Base-by-base conservation (phyloP, 495 filamentous ascomycete species). In the Cercophora samala region DNA sequence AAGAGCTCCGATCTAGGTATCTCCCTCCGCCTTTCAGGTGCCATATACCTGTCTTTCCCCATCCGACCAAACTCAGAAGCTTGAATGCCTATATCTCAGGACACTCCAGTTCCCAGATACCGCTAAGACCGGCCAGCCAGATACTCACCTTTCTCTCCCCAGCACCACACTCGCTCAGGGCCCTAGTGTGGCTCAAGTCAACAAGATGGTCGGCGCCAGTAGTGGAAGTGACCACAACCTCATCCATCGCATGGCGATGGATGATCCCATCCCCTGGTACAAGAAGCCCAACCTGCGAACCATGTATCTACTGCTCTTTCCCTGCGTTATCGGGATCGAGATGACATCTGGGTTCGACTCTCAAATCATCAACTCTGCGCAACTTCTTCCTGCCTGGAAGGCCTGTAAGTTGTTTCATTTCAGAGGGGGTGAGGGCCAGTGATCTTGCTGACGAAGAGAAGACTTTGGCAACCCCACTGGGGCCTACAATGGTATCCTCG, bases 281-380 rank as follows among this genome's bases (percentile, higher is more conserved):
- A 83, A 84, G 73, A 90, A 90, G 71, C 80, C 69, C 2, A 88
- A 90, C 68, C 80, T 91, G 42, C 80, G 88, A 51, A 63, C 68
- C 42, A 76, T 91, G 66, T 91, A 90, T 74, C 73, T 88, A 9
- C 66, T 88, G 68, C 75, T 91, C 64, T 85, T 89, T 69, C 86
- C 87, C n/a, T 84, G 86, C 11, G 83, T 84, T 69, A 88, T 90
- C 76, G 88, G 89, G 13, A 86, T 89, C 58, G 89, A 90, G 76
- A 89, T 88, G 81, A 91, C 88, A 0, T 89, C 87, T 5, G 88
- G 89, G 1, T 91, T 90, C 74, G 88, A 91, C 75, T 88, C 86
- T 6, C 86, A 88, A 67, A 86, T 91, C 69, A 89, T 90, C 77
- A 90, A 89, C 69, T 80, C 84, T 0, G 82, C 89, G 0, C 87